A percentile compares a stretch with the other conserved stretches of the same genome.
Evolutionary conservation across 257 asterid species (phyloP).

Genomic region (Solanum infundibuliforme): DNA sequence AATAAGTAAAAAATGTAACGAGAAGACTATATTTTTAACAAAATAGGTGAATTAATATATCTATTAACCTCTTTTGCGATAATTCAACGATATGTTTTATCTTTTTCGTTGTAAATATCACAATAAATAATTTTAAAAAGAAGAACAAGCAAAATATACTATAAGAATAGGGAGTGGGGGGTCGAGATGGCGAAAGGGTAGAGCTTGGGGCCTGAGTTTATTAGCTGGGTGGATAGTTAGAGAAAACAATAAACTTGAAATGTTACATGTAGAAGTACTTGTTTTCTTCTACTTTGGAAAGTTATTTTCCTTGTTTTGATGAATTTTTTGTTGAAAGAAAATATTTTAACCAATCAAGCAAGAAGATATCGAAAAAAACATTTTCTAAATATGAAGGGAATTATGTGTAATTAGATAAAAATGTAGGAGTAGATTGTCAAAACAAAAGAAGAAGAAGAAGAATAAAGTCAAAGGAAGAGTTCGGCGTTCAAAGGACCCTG

Average conservation of each 20-base stretch:
- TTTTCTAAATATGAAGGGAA: neutral
- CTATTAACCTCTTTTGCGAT: too few species aligned
- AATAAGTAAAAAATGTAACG: too few species aligned
- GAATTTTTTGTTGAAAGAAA: neutral
- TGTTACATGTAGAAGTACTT: neutral
- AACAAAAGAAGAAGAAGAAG: neutral
- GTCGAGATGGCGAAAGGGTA: too few species aligned
- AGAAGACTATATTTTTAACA: neutral
- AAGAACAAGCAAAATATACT: neutral
- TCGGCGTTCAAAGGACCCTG: constrained; percentile 22
- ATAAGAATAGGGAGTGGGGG: too few species aligned
- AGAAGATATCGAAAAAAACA: neutral
- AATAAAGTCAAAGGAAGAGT: constrained; percentile 14
- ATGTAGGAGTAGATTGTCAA: neutral
- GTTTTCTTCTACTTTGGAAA: neutral
- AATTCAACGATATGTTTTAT: too few species aligned
- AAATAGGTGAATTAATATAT: too few species aligned
- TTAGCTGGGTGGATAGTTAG: too few species aligned
- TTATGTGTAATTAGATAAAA: neutral
- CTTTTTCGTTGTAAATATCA: too few species aligned
- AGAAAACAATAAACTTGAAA: neutral
- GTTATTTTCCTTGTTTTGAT: neutral
- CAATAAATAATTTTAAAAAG: neutral
- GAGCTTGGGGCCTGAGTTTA: neutral
- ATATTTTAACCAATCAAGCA: neutral